Evolutionary conservation across 129 eudicot species (phyloP), one percentile per base, ranked within the genome.

Genomic region (Erigeron canadensis): DNA sequence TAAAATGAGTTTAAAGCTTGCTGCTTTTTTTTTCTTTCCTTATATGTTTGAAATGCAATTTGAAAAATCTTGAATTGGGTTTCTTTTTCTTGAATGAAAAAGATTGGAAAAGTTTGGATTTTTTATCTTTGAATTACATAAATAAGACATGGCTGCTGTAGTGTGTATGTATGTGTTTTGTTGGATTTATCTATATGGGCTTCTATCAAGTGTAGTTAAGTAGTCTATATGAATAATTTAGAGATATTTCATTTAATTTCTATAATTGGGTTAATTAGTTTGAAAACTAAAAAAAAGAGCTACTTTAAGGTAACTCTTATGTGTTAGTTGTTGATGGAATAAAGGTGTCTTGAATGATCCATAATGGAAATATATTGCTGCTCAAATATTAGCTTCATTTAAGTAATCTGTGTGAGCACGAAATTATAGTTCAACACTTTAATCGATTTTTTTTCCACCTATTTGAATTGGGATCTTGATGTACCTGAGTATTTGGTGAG

Each of bases 61-160:
- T 74, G 50, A 46, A 50, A 50, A 48, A 63, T 64, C 8, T 42
- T 12, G 67, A 56, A 56, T 7, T 47, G 62, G 68, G 69, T 58
- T 76, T 67, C 10, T 15, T 76, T 59, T 51, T 61, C 28, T 38
- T 38, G 41, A 46, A 57, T 42, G 34, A 28, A 15, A 10, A 74
- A 54, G 41, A 22, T 54, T 38, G 45, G 9, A 43, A 39, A 21
- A 22, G 44, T 69, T 51, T 65, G 73, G 42, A 54, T 22, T 41
- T 41, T 16, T 7, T 50, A 21, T 13, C 4, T 3, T 22, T 62
- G 38, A 21, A 47, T 19, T 60, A 59, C 2, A 58, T n/a, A 21
- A 19, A 42, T 9, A 11, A 50, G 5, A 69, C 11, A 69, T 62
- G 54, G 71, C 15, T 61, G 69, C 28, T 76, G 60, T 61, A 61